Evolutionary conservation across 2,329 filamentous ascomycete species (phyloP).

Genomic region (Neofusicoccum ribis): DNA sequence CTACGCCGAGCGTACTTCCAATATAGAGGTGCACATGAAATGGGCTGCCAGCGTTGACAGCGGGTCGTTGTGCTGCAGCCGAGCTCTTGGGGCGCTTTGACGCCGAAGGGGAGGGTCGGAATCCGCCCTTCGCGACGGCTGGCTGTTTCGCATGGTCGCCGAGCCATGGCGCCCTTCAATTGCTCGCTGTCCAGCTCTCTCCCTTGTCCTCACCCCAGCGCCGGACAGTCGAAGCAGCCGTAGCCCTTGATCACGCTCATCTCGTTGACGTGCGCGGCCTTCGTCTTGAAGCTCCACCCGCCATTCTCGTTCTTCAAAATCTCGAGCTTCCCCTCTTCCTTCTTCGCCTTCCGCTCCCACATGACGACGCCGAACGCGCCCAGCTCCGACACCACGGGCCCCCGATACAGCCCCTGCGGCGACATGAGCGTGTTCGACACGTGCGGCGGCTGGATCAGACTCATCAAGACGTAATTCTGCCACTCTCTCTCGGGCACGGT

Average conservation of each 20-base stretch:
- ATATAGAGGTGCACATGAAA: no score
- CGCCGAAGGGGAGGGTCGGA: neutral
- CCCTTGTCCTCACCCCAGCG: neutral
- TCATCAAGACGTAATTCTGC: slow-evolving; percentile 95
- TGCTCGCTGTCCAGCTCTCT: neutral
- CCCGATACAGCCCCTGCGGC: slow-evolving; percentile 73
- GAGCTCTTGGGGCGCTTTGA: neutral
- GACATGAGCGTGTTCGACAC: slow-evolving; percentile 75
- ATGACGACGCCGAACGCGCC: slow-evolving; percentile 89
- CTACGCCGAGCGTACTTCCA: no score
- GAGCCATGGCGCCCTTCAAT: neutral
- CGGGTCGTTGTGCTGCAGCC: neutral
- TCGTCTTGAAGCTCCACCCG: slow-evolving; percentile 50
- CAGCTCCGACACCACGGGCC: slow-evolving; percentile 90
- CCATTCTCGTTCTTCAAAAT: slow-evolving; percentile 37
- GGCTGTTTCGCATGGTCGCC: neutral
- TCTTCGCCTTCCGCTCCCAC: slow-evolving; percentile 59
- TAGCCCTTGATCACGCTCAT: slow-evolving; percentile 52
- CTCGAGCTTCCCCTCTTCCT: slow-evolving; percentile 23
- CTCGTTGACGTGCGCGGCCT: slow-evolving; percentile 41
- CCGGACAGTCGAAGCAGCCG: slow-evolving; percentile 48
- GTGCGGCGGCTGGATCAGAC: slow-evolving; percentile 86
- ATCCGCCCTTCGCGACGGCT: neutral
- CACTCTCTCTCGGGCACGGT: slow-evolving; percentile 78
- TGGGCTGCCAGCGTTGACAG: no score